Percentiles rank a stretch among this genome's conserved stretches.
These are phyloP conservation scores for Sporothrix brasiliensis DNA, from an alignment of 2,329 filamentous ascomycete genomes.

Conservation along the genomic window DNA sequence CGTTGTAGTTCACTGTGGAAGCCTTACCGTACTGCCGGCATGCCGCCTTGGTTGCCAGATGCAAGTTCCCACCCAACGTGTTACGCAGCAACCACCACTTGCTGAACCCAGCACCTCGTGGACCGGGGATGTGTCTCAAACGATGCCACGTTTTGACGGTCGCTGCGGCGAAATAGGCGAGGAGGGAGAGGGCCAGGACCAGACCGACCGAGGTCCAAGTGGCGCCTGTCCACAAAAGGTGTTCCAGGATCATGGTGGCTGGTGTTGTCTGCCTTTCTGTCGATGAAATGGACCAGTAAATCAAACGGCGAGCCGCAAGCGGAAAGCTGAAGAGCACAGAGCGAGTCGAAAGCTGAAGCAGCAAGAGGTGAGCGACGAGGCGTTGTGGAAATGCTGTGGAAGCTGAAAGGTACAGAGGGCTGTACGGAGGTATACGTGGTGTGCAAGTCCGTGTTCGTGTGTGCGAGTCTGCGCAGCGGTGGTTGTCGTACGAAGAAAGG, in stretches of 20 bases:
- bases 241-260: slow-evolving; percentile 25
- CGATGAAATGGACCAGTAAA: no score
- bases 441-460: not conserved
- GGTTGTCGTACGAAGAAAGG: not conserved
- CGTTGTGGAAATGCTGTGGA: not conserved
- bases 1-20: not conserved
- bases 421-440: not conserved
- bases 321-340: not conserved
- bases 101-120: slow-evolving; percentile 37
- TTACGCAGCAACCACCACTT: slow-evolving; percentile 42
- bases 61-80: slow-evolving; percentile 39
- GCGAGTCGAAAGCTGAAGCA: not conserved
- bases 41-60: slow-evolving; percentile 38
- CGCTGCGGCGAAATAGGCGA: slow-evolving; percentile 34
- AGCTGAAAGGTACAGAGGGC: not conserved
- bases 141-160: slow-evolving; percentile 38
- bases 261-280: not conserved
- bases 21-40: slow-evolving; percentile 39
- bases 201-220: slow-evolving; percentile 21
- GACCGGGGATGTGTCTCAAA: slow-evolving; percentile 40
- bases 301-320: not conserved
- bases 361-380: not conserved
- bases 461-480: not conserved
- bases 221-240: slow-evolving; percentile 20
- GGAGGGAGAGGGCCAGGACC: slow-evolving; percentile 30